Evolutionary conservation across 495 filamentous ascomycete species (phyloP), one percentile per base, ranked within the genome.

Genomic region (Aspergillus saccharolyticus): DNA sequence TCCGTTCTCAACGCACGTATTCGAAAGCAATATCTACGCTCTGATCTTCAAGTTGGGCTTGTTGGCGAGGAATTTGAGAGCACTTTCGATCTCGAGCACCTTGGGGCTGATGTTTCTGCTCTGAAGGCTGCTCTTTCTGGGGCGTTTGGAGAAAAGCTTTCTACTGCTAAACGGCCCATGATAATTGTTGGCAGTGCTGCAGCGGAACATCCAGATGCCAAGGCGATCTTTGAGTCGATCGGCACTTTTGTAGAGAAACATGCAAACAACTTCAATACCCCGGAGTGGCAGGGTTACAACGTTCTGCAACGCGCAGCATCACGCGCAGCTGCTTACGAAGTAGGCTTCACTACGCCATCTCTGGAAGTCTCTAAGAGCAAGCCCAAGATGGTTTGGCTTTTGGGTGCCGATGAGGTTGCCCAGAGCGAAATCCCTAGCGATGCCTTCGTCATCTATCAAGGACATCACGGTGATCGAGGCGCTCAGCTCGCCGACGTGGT

Each of bases 271-370:
- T 96, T 98, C 81, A 75, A 83, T 55, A 94, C 89, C 4, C 80
- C 85, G 20, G 90, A 96, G 63, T 97, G 95, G 91, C 93, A 96
- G 73, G 94, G 92, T 54, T 98, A 91, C 79, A 98, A 96, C 68
- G 83, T 98, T 49, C 86, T 98, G 44, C 94, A 98, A 75, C 85
- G 91, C 54, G 88, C 88, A 16, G 94, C 94, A 53, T 97, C 95
- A 50, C 85, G 94, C 48, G 85, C 85, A 18, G 94, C 89, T 62
- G 94, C 94, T 45, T 98, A 91, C 71, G 94, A 98, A 72, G 82
- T 98, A 63, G 94, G 94, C 67, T 98, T 97, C 73, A 89, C 88
- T 44, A 81, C 86, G 1, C 90, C 91, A 18, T 94, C 89, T 21
- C 78, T 85, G 4, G 76, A 80, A 30, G 89, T 94, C 49, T 86